Evolutionary conservation across 2,329 filamentous ascomycete species (phyloP).

Genomic region (Paraphoma chrysanthemicola): DNA sequence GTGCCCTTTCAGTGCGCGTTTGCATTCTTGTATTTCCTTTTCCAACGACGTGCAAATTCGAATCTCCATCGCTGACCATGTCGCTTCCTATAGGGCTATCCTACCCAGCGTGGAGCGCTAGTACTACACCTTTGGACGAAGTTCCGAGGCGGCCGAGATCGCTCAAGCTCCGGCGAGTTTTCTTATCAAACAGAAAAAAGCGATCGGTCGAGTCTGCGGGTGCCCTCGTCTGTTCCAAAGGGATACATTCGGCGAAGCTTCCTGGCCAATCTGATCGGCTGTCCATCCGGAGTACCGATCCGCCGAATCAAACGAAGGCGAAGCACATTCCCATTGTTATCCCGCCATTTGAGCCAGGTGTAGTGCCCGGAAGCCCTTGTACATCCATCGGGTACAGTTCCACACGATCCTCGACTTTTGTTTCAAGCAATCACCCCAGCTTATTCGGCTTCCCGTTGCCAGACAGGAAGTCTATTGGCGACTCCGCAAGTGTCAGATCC

Average conservation of each 20-base stretch:
- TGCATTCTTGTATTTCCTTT: constrained; percentile 28
- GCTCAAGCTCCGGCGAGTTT: constrained; percentile 35
- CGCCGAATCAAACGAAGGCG: constrained; percentile 35
- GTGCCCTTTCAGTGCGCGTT: constrained; percentile 32
- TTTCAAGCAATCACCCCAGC: constrained; percentile 38
- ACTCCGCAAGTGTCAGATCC: constrained; percentile 41
- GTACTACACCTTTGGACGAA: constrained; percentile 43
- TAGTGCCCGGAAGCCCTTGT: constrained; percentile 47
- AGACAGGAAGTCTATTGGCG: constrained; percentile 36
- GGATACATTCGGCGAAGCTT: constrained; percentile 26
- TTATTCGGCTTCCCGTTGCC: constrained; percentile 35
- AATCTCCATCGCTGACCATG: constrained; percentile 47
- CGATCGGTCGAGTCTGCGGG: constrained; percentile 39
- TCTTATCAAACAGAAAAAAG: constrained; percentile 30
- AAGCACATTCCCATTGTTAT: constrained; percentile 56
- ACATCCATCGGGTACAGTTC: constrained; percentile 42
- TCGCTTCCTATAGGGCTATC: constrained; percentile 47
- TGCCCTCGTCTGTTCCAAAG: constrained; percentile 30
- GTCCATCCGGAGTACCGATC: constrained; percentile 26
- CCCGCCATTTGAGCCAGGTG: constrained; percentile 49
- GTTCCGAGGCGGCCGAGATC: constrained; percentile 38
- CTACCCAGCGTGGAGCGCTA: constrained; percentile 44
- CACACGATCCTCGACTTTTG: constrained; percentile 39
- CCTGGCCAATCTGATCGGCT: constrained; percentile 26
- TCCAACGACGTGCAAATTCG: constrained; percentile 13